Evolutionary conservation across 164 flowering plant genomes (phyloP).

Genomic region (Santalum album): DNA sequence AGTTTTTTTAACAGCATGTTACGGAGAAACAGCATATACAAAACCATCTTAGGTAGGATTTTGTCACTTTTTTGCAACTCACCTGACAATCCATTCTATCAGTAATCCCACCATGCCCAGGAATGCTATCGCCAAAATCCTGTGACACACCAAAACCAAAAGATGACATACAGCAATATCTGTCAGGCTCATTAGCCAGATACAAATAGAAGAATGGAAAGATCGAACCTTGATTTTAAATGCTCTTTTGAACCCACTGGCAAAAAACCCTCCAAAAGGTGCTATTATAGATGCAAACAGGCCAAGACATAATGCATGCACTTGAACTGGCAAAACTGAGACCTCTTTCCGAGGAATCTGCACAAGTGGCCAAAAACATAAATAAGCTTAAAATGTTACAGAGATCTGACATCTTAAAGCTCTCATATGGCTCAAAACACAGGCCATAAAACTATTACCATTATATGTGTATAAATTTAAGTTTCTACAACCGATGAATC

Average conservation of each 20-base stretch:
- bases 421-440: too few relatives aligned
- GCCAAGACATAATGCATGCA: constrained; percentile 85
- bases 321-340: constrained; percentile 75
- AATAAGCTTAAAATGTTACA: too few relatives aligned
- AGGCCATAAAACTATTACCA: too few relatives aligned
- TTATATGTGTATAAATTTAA: too few relatives aligned
- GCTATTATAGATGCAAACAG: constrained; percentile 94
- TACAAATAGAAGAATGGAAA: neutral
- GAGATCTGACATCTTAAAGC: too few relatives aligned
- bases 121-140: constrained; percentile 99
- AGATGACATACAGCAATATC: too few relatives aligned
- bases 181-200: too few relatives aligned
- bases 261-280: constrained; percentile 98
- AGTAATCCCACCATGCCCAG: constrained; percentile 90
- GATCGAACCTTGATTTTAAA: constrained; percentile 78
- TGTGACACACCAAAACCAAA: constrained; percentile 17
- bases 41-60: too few relatives aligned
- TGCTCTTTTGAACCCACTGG: constrained; percentile 96
- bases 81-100: neutral
- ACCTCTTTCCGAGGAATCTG: constrained; percentile 90
- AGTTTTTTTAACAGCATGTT: too few relatives aligned
- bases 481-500: too few relatives aligned
- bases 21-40: too few relatives aligned
- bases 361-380: neutral
- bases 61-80: neutral